phyloP scores from a whole-genome alignment of 1,284 basidiomycete genomes.

The Tylopilus sp. region DNA sequence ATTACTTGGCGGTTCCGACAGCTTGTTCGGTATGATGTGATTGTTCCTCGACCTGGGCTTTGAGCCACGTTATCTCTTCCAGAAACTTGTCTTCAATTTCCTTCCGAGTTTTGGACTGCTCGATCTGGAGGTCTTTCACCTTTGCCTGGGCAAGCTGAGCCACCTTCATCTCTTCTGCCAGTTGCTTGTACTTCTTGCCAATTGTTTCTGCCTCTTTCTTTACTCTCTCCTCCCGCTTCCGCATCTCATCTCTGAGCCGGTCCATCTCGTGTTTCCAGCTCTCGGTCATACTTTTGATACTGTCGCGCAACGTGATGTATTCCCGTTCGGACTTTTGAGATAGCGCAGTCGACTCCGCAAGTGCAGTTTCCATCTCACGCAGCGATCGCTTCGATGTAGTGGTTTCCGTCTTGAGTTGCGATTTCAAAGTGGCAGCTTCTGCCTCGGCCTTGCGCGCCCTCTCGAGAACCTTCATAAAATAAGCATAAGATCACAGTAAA shows the following conservation, averaged over 20 bases:
- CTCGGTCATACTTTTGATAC: constrained; percentile 63
- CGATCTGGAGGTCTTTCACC: constrained; percentile 40
- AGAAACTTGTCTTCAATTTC: constrained; percentile 53
- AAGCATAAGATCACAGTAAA: neutral
- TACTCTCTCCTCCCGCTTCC: constrained; percentile 61
- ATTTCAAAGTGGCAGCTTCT: constrained; percentile 60
- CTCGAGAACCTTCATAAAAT: constrained; percentile 57
- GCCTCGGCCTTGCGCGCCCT: constrained; percentile 78
- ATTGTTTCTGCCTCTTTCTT: constrained; percentile 60
- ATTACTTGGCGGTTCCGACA: constrained; percentile 58
- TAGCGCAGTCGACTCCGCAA: constrained; percentile 68
- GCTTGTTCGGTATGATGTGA: constrained; percentile 54
- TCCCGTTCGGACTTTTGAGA: constrained; percentile 77
- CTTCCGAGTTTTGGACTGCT: constrained; percentile 40
- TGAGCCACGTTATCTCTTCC: constrained; percentile 42
- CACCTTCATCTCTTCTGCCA: constrained; percentile 58
- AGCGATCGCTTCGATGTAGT: constrained; percentile 66
- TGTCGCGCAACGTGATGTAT: constrained; percentile 71
- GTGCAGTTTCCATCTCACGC: constrained; percentile 70
- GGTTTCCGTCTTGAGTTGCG: constrained; percentile 70
- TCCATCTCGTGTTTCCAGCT: constrained; percentile 69
- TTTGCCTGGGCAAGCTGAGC: constrained; percentile 40
- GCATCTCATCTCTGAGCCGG: constrained; percentile 64
- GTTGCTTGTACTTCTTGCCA: constrained; percentile 58
- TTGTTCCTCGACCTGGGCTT: constrained; percentile 51